These are phyloP conservation scores for Xylariaceae sp. DNA, from an alignment of 2,329 filamentous ascomycete species.

Conservation along the genomic window DNA sequence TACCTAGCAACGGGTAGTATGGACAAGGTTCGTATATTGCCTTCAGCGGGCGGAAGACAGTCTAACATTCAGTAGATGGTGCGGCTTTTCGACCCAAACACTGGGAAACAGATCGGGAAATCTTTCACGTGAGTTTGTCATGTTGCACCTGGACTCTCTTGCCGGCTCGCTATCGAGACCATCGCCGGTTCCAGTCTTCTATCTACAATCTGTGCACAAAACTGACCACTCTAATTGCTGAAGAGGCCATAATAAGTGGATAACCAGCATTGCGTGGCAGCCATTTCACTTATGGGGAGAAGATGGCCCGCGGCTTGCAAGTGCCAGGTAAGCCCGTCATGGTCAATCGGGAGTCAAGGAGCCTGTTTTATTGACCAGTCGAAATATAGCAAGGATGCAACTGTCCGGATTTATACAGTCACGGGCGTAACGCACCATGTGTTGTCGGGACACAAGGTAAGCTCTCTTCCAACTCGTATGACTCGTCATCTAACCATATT, in stretches of 20 bases:
- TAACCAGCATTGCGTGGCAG: slow-evolving; percentile 85
- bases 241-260: slow-evolving; percentile 77
- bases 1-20: slow-evolving; percentile 85
- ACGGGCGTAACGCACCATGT: slow-evolving; percentile 74
- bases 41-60: background rate
- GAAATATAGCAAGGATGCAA: slow-evolving; percentile 83
- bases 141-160: background rate
- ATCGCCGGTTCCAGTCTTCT: too few species aligned
- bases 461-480: slow-evolving; percentile 1
- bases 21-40: slow-evolving; percentile 54
- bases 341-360: background rate
- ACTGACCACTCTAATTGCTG: background rate
- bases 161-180: too few species aligned
- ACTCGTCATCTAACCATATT: slow-evolving; percentile 6
- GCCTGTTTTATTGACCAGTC: too few species aligned
- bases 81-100: slow-evolving; percentile 81
- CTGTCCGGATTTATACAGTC: slow-evolving; percentile 81
- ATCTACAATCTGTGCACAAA: background rate
- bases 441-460: slow-evolving; percentile 69
- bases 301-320: slow-evolving; percentile 74
- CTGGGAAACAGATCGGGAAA: slow-evolving; percentile 66
- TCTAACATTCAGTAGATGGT: slow-evolving; percentile 47
- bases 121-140: slow-evolving; percentile 51
- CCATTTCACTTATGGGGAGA: slow-evolving; percentile 78
- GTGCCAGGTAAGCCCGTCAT: slow-evolving; percentile 36